Conservation (phyloP, 176 grass and related monocot genomes). For the Aegilops sharonensis region DNA sequence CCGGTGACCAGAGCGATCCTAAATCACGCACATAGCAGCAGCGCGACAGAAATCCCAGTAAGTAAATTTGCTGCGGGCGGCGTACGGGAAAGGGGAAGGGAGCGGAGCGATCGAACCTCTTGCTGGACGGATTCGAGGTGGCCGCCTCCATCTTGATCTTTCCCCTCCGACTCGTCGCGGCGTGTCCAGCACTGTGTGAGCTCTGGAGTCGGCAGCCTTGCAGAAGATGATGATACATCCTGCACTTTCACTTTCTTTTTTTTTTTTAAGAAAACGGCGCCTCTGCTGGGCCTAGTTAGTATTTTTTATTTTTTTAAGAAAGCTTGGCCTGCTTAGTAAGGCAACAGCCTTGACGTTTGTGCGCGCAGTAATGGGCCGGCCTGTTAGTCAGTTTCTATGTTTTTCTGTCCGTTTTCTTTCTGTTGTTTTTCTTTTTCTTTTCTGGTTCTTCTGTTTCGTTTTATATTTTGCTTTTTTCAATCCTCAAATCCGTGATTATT, state of each 20-base stretch:
- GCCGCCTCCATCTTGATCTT: slow-evolving; percentile 33
- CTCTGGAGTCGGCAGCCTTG: neutral
- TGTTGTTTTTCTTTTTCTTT: too few relatives aligned
- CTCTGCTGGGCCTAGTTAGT: neutral
- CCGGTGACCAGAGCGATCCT: slow-evolving; percentile 70
- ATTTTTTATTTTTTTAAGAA: too few relatives aligned
- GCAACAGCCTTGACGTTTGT: too few relatives aligned
- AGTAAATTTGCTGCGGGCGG: neutral
- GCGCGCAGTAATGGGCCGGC: too few relatives aligned
- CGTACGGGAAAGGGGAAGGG: neutral
- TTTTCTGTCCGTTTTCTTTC: too few relatives aligned
- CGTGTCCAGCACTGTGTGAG: neutral
- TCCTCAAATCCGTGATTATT: too few relatives aligned
- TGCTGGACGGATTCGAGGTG: slow-evolving; percentile 24
- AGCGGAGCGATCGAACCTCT: slow-evolving; percentile 30
- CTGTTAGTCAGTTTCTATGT: too few relatives aligned
- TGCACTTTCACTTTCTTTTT: neutral
- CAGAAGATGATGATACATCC: slow-evolving; percentile 19
- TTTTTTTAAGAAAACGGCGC: neutral
- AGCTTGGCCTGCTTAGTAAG: too few relatives aligned
- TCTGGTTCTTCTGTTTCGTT: too few relatives aligned
- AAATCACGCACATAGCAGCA: neutral
- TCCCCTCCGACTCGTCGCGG: neutral
- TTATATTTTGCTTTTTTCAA: too few relatives aligned
- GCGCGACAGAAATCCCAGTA: neutral